A percentile compares a stretch with the other conserved stretches of the same genome.
phyloP scores from a whole-genome alignment of 768 basidiomycete species.

The Porphyrellus cyaneotinctus region DNA sequence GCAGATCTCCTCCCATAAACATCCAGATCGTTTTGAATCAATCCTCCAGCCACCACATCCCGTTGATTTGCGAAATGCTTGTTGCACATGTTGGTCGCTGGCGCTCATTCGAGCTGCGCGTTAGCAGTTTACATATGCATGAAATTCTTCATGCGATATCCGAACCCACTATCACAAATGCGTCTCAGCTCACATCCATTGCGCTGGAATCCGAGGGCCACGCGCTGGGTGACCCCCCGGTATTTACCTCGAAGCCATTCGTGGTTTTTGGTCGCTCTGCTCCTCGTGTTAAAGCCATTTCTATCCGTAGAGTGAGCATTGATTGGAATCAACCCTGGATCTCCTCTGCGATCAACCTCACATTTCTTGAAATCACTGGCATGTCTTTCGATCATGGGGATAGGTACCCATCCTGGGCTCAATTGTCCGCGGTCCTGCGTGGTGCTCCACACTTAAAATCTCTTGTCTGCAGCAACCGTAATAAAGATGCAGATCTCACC shows the following conservation, averaged over 20 bases:
- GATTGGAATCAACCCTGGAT: not conserved
- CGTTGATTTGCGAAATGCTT: not conserved
- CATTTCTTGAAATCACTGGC: not conserved
- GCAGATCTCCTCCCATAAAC: too few species aligned
- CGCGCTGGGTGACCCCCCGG: too few species aligned
- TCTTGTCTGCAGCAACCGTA: not conserved
- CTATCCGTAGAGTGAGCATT: not conserved
- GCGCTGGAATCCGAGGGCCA: not conserved
- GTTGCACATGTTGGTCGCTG: not conserved
- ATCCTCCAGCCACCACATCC: not conserved
- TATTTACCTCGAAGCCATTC: too few species aligned
- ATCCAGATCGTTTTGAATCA: not conserved
- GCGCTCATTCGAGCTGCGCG: not conserved
- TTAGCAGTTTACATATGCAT: fast-evolving
- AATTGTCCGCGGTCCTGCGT: not conserved
- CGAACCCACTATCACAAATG: not conserved
- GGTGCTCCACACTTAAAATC: not conserved
- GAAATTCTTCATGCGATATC: not conserved
- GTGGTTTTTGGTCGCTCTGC: not conserved
- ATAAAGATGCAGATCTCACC: not conserved
- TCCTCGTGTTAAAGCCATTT: not conserved
- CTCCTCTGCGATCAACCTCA: not conserved
- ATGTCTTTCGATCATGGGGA: fast-evolving
- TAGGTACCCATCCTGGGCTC: not conserved
- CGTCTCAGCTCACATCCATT: not conserved